Conservation (phyloP, 345 rosid genomes). For the Tarenaya hassleriana region DNA sequence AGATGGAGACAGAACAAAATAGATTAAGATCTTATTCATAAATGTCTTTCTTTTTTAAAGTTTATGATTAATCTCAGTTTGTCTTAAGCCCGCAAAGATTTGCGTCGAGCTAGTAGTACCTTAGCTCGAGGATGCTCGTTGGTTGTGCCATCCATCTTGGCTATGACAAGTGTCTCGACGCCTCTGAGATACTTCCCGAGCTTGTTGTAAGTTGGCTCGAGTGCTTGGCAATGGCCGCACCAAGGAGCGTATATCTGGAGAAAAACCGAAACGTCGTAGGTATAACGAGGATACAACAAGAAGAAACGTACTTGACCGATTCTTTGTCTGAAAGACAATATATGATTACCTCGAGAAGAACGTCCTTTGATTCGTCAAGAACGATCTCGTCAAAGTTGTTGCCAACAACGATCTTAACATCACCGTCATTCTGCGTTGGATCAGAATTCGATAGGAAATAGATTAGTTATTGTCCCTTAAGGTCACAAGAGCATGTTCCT, state of each 20-base stretch:
- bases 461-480: slow-evolving; percentile 22
- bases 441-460: slow-evolving; percentile 13
- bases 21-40: too few species aligned
- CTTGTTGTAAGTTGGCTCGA: slow-evolving; percentile 88
- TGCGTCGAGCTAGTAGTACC: too few species aligned
- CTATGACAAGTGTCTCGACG: slow-evolving; percentile 73
- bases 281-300: slow-evolving; percentile 7
- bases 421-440: slow-evolving; percentile 70
- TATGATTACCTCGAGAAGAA: slow-evolving; percentile 89
- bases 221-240: slow-evolving; percentile 96
- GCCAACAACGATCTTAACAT: slow-evolving; percentile 89
- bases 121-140: slow-evolving; percentile 97
- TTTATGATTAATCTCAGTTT: too few species aligned
- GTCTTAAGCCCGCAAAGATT: too few species aligned
- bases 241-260: slow-evolving; percentile 99
- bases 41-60: too few species aligned
- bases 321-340: not conserved
- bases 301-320: slow-evolving; percentile 8
- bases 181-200: slow-evolving; percentile 81
- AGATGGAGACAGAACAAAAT: too few species aligned
- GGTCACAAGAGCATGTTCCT: slow-evolving; percentile 5
- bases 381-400: slow-evolving; percentile 87
- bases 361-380: slow-evolving; percentile 94
- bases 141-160: slow-evolving; percentile 99
- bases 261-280: too few species aligned